Evolutionary conservation across 2,329 filamentous ascomycete species (phyloP).

Genomic region (Coniochaeta sp.): DNA sequence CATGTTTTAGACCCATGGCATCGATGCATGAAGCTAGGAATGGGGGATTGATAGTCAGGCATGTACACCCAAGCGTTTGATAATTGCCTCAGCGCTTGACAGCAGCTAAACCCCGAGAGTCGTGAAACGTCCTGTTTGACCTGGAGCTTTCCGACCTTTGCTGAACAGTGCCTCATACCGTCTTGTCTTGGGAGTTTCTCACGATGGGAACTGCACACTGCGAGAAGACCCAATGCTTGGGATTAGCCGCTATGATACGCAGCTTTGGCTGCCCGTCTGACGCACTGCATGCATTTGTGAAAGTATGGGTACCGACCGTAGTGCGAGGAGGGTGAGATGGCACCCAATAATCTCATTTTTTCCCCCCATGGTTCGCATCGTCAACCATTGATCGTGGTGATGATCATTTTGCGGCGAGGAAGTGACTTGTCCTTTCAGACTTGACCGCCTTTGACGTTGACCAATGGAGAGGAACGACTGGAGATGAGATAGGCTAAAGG

Average conservation of each 20-base stretch:
- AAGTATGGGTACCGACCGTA: no score
- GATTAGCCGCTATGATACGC: no score
- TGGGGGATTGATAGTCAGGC: background rate
- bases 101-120: background rate
- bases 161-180: no score
- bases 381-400: background rate
- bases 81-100: background rate
- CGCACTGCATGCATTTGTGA: background rate
- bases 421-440: background rate
- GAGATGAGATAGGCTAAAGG: background rate
- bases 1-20: constrained; percentile 1
- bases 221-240: no score
- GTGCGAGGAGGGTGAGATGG: background rate
- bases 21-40: background rate
- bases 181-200: no score
- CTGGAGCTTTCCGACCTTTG: no score
- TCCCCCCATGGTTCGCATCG: background rate
- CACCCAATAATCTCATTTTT: background rate
- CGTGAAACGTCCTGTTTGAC: no score
- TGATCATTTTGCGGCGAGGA: background rate
- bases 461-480: background rate
- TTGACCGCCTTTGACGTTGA: background rate
- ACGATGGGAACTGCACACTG: background rate
- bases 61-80: background rate
- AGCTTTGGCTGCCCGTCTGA: background rate